Evolutionary conservation across 352 stramenopile genomes (phyloP).

Genomic region (Pythium volutum): DNA sequence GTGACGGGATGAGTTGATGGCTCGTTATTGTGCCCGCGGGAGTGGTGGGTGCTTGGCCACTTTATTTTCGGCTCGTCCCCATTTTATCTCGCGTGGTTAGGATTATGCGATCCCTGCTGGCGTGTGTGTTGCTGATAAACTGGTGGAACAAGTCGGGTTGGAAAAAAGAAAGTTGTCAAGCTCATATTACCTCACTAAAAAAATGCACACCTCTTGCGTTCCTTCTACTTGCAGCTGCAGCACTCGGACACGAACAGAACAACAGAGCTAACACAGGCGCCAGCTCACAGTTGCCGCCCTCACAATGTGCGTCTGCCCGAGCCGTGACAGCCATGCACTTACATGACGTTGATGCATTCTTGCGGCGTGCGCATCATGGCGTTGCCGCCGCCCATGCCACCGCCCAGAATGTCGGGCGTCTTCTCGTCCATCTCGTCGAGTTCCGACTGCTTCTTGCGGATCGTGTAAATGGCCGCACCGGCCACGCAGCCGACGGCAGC

Average conservation of each 20-base stretch:
- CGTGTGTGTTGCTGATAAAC: neutral
- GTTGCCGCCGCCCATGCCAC: neutral
- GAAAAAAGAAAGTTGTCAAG: neutral
- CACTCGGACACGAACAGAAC: neutral
- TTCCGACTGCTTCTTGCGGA: slow-evolving; percentile 55
- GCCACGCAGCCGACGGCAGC: slow-evolving; percentile 27
- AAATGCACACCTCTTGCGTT: neutral
- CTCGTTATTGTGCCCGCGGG: too few relatives aligned
- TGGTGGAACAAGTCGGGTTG: neutral
- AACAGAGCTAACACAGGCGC: too few relatives aligned
- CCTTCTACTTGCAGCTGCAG: neutral
- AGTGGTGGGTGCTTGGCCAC: too few relatives aligned
- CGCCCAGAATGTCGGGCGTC: slow-evolving; percentile 29
- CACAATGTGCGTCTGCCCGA: too few relatives aligned
- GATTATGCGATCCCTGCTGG: neutral
- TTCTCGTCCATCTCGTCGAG: slow-evolving; percentile 61
- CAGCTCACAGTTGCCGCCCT: too few relatives aligned
- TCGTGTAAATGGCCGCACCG: slow-evolving; percentile 34
- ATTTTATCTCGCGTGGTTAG: neutral
- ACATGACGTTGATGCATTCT: slow-evolving; percentile 17
- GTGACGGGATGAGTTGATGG: neutral
- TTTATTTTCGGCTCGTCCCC: too few relatives aligned
- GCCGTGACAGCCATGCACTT: neutral
- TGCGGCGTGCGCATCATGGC: slow-evolving; percentile 13
- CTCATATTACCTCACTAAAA: slow-evolving; percentile 1